Evolutionary conservation across 2,329 filamentous ascomycete species (phyloP).

Genomic region (Colletotrichum cuscutae): DNA sequence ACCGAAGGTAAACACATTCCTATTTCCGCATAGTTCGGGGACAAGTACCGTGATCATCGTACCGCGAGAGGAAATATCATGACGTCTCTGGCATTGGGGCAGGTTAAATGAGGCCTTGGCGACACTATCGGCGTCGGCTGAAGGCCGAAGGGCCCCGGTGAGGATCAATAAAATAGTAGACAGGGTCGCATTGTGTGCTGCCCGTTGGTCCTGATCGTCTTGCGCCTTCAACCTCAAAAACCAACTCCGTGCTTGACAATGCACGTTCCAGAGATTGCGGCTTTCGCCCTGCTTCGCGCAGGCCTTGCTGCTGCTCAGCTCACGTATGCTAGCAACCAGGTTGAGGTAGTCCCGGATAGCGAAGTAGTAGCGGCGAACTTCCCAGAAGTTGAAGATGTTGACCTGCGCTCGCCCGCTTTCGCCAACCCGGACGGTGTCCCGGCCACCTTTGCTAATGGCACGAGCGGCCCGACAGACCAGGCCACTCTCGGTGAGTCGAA

Average conservation of each 20-base stretch:
- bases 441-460: conserved; percentile 40
- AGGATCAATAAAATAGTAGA: background rate
- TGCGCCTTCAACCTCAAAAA: background rate
- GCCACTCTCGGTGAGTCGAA: conserved; percentile 18
- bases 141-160: background rate
- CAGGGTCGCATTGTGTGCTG: background rate
- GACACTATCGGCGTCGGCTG: background rate
- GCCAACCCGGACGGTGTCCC: conserved; percentile 37
- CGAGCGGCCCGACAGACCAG: conserved; percentile 41
- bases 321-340: conserved; percentile 42
- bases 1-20: conserved; percentile 22
- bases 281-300: conserved; percentile 35
- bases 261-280: conserved; percentile 6
- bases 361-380: conserved; percentile 37
- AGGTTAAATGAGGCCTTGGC: conserved; percentile 18
- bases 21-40: conserved; percentile 21
- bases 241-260: conserved; percentile 1
- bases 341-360: conserved; percentile 36
- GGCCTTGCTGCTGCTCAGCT: conserved; percentile 36
- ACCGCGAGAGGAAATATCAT: background rate
- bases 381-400: conserved; percentile 26
- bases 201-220: background rate
- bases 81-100: background rate
- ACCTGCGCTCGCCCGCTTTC: conserved; percentile 43
- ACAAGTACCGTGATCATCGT: conserved; percentile 1